phyloP scores from a whole-genome alignment of 2,329 filamentous ascomycete species.

The Alternaria sp. region DNA sequence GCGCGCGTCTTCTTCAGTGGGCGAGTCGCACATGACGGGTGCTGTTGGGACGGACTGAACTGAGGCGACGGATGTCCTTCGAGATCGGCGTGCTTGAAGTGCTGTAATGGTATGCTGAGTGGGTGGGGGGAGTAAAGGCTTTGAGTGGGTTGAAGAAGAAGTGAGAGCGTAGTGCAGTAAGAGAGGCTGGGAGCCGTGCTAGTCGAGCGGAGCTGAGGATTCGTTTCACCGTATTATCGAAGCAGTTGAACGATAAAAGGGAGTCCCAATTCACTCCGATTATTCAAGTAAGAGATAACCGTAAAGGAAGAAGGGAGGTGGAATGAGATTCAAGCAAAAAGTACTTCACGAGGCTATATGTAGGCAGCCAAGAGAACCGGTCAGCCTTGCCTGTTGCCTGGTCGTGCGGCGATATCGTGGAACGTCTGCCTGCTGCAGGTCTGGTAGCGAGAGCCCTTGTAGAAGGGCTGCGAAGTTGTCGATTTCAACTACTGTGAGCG shows the following conservation, averaged over 20 bases:
- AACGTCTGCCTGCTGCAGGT: conserved; percentile 4
- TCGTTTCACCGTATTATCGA: neutral
- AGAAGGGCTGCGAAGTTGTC: neutral
- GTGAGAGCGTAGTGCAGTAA: neutral
- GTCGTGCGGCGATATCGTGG: neutral
- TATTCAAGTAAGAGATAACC: neutral
- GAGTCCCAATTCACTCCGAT: neutral
- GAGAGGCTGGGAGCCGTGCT: neutral
- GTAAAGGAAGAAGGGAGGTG: neutral
- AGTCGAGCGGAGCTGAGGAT: neutral
- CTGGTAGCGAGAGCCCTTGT: neutral
- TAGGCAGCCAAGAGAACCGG: conserved; percentile 1
- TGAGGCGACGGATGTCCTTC: neutral
- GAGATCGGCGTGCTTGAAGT: neutral
- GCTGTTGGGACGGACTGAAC: neutral
- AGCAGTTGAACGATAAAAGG: neutral
- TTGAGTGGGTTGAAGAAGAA: neutral
- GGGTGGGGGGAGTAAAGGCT: neutral
- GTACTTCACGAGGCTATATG: neutral
- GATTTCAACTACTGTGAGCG: neutral
- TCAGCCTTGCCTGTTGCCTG: conserved; percentile 16
- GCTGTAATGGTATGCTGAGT: neutral
- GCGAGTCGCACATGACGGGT: conserved; percentile 7
- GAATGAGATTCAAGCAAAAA: neutral
- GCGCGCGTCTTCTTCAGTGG: neutral